Base-by-base conservation (phyloP, 805 yeast genomes). In the Tetrapisispora nanseiensis region DNA sequence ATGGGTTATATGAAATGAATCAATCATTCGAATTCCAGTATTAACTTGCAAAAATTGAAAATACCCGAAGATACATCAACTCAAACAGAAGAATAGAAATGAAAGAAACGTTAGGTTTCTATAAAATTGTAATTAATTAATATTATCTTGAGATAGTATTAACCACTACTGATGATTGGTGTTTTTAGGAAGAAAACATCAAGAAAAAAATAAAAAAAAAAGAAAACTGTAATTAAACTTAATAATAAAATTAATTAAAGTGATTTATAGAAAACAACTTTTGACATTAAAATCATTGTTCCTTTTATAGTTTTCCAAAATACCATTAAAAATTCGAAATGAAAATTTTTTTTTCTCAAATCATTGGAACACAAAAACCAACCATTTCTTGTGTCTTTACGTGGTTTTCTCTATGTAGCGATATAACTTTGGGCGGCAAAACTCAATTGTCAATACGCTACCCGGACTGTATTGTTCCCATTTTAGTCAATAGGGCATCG, bases 61-160 rank as follows among this genome's bases (percentile, higher is more conserved):
- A 40, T 37, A 39, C 29, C 36, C 35, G 30, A 29, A 42, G 32
- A 28, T 21, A n/a, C 23, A 28, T 15, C n/a, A 22, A 22, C 24
- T 33, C 36, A 28, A 39, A 45, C 52, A 49, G 47, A 48, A 53
- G 59, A 52, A 54, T 49, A 46, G 47, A 52, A 51, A 48, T 45
- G 52, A 54, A 46, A 40, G 52, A 51, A 50, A 50, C 63, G 31
- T 54, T 51, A 57, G 67, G 66, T 62, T 61, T 59, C 66, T 60
- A 61, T 59, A 48, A 29, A 51, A 42, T 43, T 49, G 51, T 49
- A 48, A 48, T 57, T 56, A 61, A 62, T 62, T 62, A 62, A 62
- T 61, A 62, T 60, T 61, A 61, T 61, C 64, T 58, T 59, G 63
- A 62, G 67, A 61, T 60, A 62, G 67, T 61, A 62, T 59, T 62